Base-by-base conservation (phyloP, 768 basidiomycete genomes). In the Psilocybe tampanensis region DNA sequence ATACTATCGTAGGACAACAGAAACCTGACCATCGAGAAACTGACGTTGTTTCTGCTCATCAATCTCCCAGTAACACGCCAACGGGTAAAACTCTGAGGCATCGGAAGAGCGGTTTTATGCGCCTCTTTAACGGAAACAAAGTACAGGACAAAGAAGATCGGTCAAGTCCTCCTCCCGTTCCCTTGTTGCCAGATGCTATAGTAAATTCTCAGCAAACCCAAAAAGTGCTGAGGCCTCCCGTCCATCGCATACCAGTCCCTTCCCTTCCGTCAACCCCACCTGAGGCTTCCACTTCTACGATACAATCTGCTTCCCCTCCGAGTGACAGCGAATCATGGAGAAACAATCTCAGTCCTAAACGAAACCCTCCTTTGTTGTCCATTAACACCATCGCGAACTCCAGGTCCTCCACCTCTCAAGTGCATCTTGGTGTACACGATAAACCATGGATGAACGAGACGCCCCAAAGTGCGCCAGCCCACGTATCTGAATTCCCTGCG, bases 91-190 rank as follows among this genome's bases (percentile, higher is more conserved):
- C 72, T 1, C 68, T 93, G 48, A 90, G 83, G 63, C 87, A 88
- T 58, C 92, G 89, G 76, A 92, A 88, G 69, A 92, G 90, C 60
- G 91, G 81, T 8, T 90, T 94, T 66, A 83, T 93, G 86, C 78
- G 88, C 49, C 72, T 94, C 11, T 92, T 93, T 67, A 84, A 86
- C 64, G 78, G 79, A 17, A 72, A 68, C 18, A 83, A 79, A 66
- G 68, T 70, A 33, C 79, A 78, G 49, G 79, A 85, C 42, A 76
- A 71, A 65, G 80, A 82, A 41, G 78, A 82, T 19, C 72, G 66
- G 55, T 67, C 65, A 4, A 70, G 71, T 8, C 80, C 81, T 1
- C 85, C 85, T 6, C 85, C 89, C 17, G 78, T 90, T 8, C 86
- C 87, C 12, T 68, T 79, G 9, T 63, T 83, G 29, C 71, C 75